A percentile compares a stretch with the other conserved stretches of the same genome.
These are phyloP conservation scores for Geotrichum phurueaensis DNA, from an alignment of 1,139 yeast genomes.

Conservation along the genomic window DNA sequence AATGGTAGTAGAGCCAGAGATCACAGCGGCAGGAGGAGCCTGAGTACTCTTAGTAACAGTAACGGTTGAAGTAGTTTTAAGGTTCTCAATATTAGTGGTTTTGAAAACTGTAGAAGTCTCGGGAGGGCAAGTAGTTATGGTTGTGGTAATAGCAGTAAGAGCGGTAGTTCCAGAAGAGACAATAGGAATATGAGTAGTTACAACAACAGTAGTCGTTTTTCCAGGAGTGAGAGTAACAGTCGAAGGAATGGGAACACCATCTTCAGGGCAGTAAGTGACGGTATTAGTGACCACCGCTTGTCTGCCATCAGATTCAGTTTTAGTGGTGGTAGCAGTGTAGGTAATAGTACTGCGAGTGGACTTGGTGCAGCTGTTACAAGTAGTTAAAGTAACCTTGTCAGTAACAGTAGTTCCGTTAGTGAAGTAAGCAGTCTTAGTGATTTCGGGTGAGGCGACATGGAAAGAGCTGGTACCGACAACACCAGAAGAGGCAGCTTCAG, in stretches of 20 bases:
- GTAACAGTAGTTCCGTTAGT: neutral
- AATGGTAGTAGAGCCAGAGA: slow-evolving; percentile 18
- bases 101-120: slow-evolving; percentile 15
- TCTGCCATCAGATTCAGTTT: slow-evolving; percentile 35
- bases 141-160: slow-evolving; percentile 8
- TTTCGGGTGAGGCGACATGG: neutral
- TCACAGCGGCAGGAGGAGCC: slow-evolving; percentile 21
- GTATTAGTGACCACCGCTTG: slow-evolving; percentile 41
- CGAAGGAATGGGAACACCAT: slow-evolving; percentile 2
- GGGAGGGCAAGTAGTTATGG: slow-evolving; percentile 13
- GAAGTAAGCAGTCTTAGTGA: neutral
- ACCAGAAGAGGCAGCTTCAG: neutral
- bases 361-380: neutral
- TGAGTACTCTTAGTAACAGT: slow-evolving; percentile 4
- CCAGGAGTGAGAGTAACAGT: slow-evolving; percentile 1
- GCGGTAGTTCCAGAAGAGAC: slow-evolving; percentile 23
- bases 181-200: slow-evolving; percentile 41
- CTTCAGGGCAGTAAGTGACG: slow-evolving; percentile 10
- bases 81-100: neutral
- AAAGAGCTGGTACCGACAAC: neutral
- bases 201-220: slow-evolving; percentile 6
- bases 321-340: neutral
- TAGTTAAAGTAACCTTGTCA: neutral
- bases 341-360: neutral
- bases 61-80: neutral